A percentile compares a stretch with the other conserved stretches of the same genome.
These are phyloP conservation scores for Allium sativum DNA, from an alignment of 106 monocot genomes.

Conservation along the genomic window DNA sequence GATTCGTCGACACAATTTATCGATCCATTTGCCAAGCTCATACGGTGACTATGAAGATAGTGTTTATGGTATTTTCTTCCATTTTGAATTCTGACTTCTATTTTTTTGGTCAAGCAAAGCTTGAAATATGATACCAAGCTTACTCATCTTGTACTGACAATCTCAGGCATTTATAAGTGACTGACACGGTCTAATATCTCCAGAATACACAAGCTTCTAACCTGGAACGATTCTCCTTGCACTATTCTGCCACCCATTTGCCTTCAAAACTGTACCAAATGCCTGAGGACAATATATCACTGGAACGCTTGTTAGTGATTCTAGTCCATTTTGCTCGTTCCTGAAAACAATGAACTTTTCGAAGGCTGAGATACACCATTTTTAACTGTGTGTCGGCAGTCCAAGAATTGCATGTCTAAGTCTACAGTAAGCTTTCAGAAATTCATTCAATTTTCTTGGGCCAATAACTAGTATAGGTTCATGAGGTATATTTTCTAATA, in stretches of 20 bases:
- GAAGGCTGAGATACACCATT: conserved; percentile 9
- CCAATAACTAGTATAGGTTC: conserved; percentile 84
- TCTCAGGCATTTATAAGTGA: conserved; percentile 69
- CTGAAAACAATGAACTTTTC: conserved; percentile 37
- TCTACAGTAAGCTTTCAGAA: conserved; percentile 82
- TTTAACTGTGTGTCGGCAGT: conserved; percentile 71
- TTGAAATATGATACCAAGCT: not conserved
- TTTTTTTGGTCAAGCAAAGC: conserved; percentile 31
- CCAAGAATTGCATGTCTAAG: conserved; percentile 88
- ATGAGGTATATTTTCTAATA: conserved; percentile 51
- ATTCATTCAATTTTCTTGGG: conserved; percentile 70
- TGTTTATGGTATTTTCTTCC: conserved; percentile 67
- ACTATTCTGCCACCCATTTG: conserved; percentile 34
- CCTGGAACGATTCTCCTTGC: conserved; percentile 60
- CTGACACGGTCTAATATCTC: conserved; percentile 90
- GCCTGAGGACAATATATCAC: conserved; percentile 94
- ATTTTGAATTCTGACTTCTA: not conserved
- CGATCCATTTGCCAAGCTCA: conserved; percentile 67
- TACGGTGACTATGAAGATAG: conserved; percentile 94
- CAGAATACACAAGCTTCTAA: conserved; percentile 97
- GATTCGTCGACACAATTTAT: conserved; percentile 42
- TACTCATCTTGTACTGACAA: too few species aligned
- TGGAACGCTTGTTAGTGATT: conserved; percentile 74
- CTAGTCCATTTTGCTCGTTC: conserved; percentile 61
- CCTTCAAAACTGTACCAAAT: conserved; percentile 74